These are phyloP conservation scores for Hypoxylon perforatum DNA, from an alignment of 495 filamentous ascomycete species.

Conservation along the genomic window DNA sequence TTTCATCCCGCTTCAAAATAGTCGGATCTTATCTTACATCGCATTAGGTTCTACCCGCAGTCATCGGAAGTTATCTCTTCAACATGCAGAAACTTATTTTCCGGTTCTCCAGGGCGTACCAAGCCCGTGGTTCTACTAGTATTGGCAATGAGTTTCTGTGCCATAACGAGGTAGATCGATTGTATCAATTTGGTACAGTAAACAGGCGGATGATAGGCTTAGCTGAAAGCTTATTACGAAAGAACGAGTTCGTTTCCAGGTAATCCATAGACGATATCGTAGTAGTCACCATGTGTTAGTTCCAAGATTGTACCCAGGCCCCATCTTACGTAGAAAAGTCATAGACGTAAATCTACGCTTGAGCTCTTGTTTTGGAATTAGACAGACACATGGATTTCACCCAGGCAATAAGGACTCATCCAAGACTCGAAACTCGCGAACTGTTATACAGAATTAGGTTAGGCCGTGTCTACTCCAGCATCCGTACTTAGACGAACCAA, in stretches of 20 bases:
- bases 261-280: neutral
- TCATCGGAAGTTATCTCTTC: constrained; percentile 25
- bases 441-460: constrained; percentile 18
- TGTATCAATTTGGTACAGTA: no score
- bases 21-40: neutral
- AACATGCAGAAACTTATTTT: constrained; percentile 12
- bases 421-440: constrained; percentile 16
- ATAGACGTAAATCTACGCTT: neutral
- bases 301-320: neutral
- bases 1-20: neutral
- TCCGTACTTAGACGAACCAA: neutral
- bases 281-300: neutral
- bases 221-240: no score
- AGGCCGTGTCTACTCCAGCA: constrained; percentile 3
- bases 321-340: neutral
- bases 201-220: no score
- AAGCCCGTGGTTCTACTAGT: neutral
- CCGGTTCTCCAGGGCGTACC: neutral
- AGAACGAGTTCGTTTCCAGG: no score
- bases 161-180: no score
- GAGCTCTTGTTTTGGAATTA: neutral
- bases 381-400: neutral
- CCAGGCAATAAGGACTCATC: constrained; percentile 9
- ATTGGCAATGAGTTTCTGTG: no score
- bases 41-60: constrained; percentile 5